phyloP scores from a whole-genome alignment of 2,329 filamentous ascomycete species.

The Arachnopeziza araneosa region DNA sequence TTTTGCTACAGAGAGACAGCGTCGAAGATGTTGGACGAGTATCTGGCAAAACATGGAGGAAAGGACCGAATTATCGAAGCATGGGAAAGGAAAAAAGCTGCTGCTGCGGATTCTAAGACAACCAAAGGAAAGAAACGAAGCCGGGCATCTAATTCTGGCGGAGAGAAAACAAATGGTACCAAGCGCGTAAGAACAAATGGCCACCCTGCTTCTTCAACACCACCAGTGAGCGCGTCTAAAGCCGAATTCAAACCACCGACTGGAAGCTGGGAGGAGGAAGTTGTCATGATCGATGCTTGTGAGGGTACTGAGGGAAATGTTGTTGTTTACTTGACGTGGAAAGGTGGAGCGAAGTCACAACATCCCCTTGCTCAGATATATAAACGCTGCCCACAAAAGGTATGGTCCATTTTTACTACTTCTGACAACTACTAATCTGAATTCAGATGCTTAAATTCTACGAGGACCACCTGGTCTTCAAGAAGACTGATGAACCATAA shows the following conservation, averaged over 20 bases:
- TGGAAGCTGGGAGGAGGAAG: slow-evolving; percentile 72
- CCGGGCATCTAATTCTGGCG: slow-evolving; percentile 39
- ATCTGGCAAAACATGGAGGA: slow-evolving; percentile 59
- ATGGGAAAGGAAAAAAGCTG: slow-evolving; percentile 38
- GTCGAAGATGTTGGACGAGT: slow-evolving; percentile 55
- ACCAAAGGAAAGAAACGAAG: slow-evolving; percentile 54
- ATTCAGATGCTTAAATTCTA: slow-evolving; percentile 44
- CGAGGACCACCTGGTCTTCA: slow-evolving; percentile 40
- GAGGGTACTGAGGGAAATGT: slow-evolving; percentile 59
- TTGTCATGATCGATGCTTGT: slow-evolving; percentile 65
- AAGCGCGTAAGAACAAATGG: slow-evolving; percentile 25
- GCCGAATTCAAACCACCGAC: slow-evolving; percentile 59
- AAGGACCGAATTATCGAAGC: slow-evolving; percentile 47
- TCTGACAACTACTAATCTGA: slow-evolving; percentile 7
- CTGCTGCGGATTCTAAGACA: slow-evolving; percentile 25
- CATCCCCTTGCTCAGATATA: slow-evolving; percentile 65
- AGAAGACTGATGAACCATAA: slow-evolving; percentile 7
- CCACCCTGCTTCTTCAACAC: slow-evolving; percentile 43
- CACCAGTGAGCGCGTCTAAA: slow-evolving; percentile 39
- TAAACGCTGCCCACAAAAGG: slow-evolving; percentile 73
- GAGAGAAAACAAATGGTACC: slow-evolving; percentile 24
- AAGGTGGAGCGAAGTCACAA: slow-evolving; percentile 66
- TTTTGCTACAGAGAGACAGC: slow-evolving; percentile 45
- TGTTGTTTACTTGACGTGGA: slow-evolving; percentile 68
- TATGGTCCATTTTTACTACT: slow-evolving; percentile 30